Conservation (phyloP, 805 yeast genomes). For the Candida ovalis region DNA sequence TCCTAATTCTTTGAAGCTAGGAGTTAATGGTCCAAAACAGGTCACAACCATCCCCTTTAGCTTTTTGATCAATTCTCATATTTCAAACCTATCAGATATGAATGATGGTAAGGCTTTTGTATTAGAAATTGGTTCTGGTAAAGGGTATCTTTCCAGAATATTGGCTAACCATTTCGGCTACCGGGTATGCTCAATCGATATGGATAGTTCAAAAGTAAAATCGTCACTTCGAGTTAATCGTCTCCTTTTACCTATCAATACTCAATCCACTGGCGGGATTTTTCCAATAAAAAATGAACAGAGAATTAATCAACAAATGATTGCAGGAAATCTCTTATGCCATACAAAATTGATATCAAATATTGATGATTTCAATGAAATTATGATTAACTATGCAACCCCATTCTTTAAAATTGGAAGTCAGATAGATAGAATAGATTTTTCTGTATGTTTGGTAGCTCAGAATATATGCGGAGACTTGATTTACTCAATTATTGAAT, state of each 20-base stretch:
- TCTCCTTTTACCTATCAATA: slow-evolving; percentile 14
- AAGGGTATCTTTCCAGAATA: slow-evolving; percentile 28
- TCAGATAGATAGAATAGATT: background rate
- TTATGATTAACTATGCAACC: slow-evolving; percentile 2
- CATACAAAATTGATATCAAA: slow-evolving; percentile 3
- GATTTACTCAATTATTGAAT: slow-evolving; percentile 15
- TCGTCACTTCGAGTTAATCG: slow-evolving; percentile 20
- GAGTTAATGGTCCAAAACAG: slow-evolving; percentile 13
- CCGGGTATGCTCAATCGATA: slow-evolving; percentile 23
- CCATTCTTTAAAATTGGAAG: slow-evolving; percentile 11
- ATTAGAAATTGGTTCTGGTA: slow-evolving; percentile 31
- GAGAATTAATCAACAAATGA: background rate
- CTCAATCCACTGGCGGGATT: slow-evolving; percentile 3
- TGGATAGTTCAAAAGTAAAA: slow-evolving; percentile 15
- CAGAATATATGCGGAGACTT: slow-evolving; percentile 28
- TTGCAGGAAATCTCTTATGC: slow-evolving; percentile 12
- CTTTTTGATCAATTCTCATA: background rate
- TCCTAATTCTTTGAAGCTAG: slow-evolving; percentile 7
- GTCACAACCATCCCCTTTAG: slow-evolving; percentile 14
- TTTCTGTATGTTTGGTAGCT: slow-evolving; percentile 14
- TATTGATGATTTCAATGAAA: slow-evolving; percentile 5
- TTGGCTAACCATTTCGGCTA: slow-evolving; percentile 15
- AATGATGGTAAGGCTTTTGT: slow-evolving; percentile 3
- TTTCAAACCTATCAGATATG: background rate
- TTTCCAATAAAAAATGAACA: background rate